Evolutionary conservation across 306 rosid genomes (phyloP).

Genomic region (Castanea sativa): DNA sequence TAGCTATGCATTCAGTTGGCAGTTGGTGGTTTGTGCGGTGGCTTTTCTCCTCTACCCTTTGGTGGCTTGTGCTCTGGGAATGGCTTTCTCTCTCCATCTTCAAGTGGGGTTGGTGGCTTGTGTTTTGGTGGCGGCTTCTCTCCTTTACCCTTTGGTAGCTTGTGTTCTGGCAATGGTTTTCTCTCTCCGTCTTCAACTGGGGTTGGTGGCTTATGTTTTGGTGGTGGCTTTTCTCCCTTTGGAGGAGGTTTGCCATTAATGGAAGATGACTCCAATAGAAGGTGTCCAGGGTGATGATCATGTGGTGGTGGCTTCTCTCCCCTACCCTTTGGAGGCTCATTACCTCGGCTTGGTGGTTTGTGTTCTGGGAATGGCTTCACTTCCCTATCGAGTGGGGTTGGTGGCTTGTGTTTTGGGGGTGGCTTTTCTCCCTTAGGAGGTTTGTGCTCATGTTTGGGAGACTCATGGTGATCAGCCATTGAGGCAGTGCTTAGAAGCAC

Average conservation of each 20-base stretch:
- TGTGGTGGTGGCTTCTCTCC: slow-evolving; percentile 11
- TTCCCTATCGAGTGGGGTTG: not conserved
- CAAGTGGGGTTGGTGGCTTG: too few species aligned
- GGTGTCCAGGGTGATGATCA: not conserved
- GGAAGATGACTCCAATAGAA: not conserved
- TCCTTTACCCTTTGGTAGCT: too few species aligned
- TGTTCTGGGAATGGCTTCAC: too few species aligned
- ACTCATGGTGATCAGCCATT: not conserved
- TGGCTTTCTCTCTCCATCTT: too few species aligned
- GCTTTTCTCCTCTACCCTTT: not conserved
- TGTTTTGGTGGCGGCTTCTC: too few species aligned
- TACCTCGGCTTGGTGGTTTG: not conserved
- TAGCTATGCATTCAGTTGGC: not conserved
- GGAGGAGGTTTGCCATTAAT: too few species aligned
- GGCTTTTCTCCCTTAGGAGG: slow-evolving; percentile 6
- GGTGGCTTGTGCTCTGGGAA: too few species aligned
- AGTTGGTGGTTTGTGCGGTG: not conserved
- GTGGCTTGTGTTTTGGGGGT: not conserved
- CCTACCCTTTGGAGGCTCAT: not conserved
- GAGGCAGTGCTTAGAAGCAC: slow-evolving; percentile 2
- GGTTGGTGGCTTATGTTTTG: too few species aligned
- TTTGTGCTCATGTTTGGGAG: not conserved
- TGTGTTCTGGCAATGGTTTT: too few species aligned
- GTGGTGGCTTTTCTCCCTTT: too few species aligned
- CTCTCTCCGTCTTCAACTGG: too few species aligned